A percentile compares a stretch with the other conserved stretches of the same genome.
Evolutionary conservation across 257 asterid genomes (phyloP).

Genomic region (Avicennia marina): DNA sequence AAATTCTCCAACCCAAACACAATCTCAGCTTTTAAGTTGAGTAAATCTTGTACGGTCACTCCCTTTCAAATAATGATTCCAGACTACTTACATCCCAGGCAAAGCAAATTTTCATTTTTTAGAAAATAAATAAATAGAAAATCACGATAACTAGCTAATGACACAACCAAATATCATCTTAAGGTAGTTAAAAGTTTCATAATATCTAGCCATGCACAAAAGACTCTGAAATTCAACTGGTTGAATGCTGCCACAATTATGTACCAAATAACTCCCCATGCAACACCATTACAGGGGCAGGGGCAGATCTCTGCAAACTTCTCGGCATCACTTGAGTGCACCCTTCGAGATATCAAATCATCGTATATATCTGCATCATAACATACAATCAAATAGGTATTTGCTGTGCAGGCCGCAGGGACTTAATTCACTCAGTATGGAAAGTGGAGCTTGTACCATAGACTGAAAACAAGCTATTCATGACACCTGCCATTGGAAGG

Average conservation of each 20-base stretch:
- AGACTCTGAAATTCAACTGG: not conserved
- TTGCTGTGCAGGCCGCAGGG: too few relatives aligned
- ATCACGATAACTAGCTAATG: not conserved
- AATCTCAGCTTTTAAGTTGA: not conserved
- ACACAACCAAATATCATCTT: too few relatives aligned
- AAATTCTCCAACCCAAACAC: too few relatives aligned
- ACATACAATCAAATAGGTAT: not conserved
- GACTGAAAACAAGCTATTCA: slow-evolving; percentile 95
- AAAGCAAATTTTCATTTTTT: not conserved
- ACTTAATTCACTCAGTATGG: too few relatives aligned
- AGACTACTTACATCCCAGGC: not conserved
- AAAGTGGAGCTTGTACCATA: slow-evolving; percentile 49
- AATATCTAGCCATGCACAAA: not conserved
- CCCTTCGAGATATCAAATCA: slow-evolving; percentile 92
- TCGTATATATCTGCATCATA: slow-evolving; percentile 85
- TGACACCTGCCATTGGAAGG: slow-evolving; percentile 64
- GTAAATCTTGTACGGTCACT: not conserved
- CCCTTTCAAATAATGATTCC: too few relatives aligned
- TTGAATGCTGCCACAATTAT: not conserved
- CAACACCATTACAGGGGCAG: slow-evolving; percentile 86
- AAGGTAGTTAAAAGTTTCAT: not conserved
- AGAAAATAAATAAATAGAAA: not conserved
- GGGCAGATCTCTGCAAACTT: slow-evolving; percentile 98
- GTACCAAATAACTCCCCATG: slow-evolving; percentile 95
- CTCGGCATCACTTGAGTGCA: slow-evolving; percentile 94